These are phyloP conservation scores for Symbiodinium natans DNA, from an alignment of 73 alveolate genomes.

Conservation along the genomic window DNA sequence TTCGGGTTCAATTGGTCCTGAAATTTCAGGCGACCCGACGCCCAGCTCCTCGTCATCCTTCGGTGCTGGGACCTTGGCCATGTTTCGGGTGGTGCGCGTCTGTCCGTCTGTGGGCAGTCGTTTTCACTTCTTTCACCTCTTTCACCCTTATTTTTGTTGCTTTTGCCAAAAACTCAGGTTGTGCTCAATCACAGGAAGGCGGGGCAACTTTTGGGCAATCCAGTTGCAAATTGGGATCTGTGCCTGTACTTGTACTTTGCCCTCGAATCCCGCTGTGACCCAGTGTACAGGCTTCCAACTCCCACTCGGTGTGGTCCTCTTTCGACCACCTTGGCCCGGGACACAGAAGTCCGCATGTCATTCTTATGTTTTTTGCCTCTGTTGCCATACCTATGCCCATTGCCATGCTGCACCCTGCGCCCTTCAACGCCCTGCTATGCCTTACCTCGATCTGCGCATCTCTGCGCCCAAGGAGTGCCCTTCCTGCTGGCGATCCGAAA, in stretches of 20 bases:
- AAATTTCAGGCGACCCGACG: not conserved
- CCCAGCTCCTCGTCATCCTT: constrained; percentile 54
- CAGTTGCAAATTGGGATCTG: no score
- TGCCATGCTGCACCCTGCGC: no score
- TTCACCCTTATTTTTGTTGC: no score
- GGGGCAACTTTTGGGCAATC: not conserved
- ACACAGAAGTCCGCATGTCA: not conserved
- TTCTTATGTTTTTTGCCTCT: not conserved
- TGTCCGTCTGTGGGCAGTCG: not conserved
- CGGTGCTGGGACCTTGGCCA: not conserved
- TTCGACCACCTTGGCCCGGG: not conserved
- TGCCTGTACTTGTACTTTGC: not conserved
- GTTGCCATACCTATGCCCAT: no score
- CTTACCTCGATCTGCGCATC: no score
- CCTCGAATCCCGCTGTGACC: not conserved
- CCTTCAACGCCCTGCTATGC: no score
- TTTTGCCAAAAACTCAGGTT: not conserved
- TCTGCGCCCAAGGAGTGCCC: constrained; percentile 35
- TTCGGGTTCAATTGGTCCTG: not conserved
- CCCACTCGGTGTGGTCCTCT: not conserved
- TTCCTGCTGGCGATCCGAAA: constrained; percentile 46
- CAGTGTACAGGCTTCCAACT: not conserved
- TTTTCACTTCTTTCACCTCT: no score
- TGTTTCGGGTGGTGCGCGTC: not conserved
- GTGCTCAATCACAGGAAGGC: not conserved